Evolutionary conservation across 192 early-diverging fungal species (phyloP).

Genomic region (Podila epigama): DNA sequence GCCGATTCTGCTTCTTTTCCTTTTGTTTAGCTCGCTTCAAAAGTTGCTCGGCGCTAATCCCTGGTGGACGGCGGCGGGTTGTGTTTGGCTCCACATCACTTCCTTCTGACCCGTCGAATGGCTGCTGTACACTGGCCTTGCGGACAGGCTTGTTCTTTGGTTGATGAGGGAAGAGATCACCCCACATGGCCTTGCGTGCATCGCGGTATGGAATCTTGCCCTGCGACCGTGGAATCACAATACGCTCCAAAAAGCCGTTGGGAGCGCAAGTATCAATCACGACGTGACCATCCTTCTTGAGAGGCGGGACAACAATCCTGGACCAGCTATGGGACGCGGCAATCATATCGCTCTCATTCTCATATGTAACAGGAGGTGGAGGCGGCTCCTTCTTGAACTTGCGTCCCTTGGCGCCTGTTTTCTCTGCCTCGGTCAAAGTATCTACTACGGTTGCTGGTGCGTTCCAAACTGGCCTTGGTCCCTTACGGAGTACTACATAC

Average conservation of each 20-base stretch:
- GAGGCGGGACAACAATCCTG: slow-evolving; percentile 73
- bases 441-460: neutral
- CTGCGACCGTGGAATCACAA: slow-evolving; percentile 72
- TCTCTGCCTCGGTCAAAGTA: neutral
- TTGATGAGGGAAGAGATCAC: slow-evolving; percentile 80
- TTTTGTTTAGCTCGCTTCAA: slow-evolving; percentile 33
- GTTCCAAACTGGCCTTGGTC: slow-evolving; percentile 52
- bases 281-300: slow-evolving; percentile 82
- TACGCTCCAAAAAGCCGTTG: slow-evolving; percentile 65
- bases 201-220: slow-evolving; percentile 76
- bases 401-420: neutral
- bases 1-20: slow-evolving; percentile 42
- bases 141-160: slow-evolving; percentile 62
- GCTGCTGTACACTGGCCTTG: slow-evolving; percentile 19
- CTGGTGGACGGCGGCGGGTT: neutral
- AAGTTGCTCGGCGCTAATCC: slow-evolving; percentile 22
- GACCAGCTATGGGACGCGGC: slow-evolving; percentile 68
- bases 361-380: slow-evolving; percentile 37
- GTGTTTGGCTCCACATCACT: neutral
- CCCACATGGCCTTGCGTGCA: slow-evolving; percentile 81
- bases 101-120: slow-evolving; percentile 1
- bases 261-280: slow-evolving; percentile 68
- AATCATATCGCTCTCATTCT: slow-evolving; percentile 27
- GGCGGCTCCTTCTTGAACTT: slow-evolving; percentile 35
- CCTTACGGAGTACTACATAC: slow-evolving; percentile 79